Conservation (phyloP, 192 early-diverging fungal genomes). For the Coemansia sp. region DNA sequence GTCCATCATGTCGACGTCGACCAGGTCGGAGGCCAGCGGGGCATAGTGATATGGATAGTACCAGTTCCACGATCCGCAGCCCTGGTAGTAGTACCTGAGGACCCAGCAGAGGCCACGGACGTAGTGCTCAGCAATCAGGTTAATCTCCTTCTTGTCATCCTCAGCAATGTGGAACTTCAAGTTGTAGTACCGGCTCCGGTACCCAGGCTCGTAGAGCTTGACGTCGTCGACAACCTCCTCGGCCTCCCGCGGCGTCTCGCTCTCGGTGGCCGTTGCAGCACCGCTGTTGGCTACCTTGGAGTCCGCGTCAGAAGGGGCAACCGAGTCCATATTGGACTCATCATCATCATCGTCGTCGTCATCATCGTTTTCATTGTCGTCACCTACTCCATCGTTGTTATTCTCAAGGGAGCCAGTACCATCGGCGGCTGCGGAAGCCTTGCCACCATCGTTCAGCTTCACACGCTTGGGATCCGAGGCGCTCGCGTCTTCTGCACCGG, state of each 20-base stretch:
- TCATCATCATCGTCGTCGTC: slow-evolving; percentile 43
- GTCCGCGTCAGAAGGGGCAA: slow-evolving; percentile 7
- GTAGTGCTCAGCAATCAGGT: slow-evolving; percentile 70
- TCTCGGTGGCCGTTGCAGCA: neutral
- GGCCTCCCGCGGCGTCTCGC: neutral
- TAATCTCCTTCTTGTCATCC: slow-evolving; percentile 51
- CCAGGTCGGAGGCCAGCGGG: slow-evolving; percentile 80
- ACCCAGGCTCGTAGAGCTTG: slow-evolving; percentile 74
- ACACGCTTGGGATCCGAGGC: slow-evolving; percentile 45
- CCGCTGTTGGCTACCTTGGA: slow-evolving; percentile 2
- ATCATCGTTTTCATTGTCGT: slow-evolving; percentile 58
- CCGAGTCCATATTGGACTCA: neutral
- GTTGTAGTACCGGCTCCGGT: slow-evolving; percentile 69
- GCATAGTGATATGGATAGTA: slow-evolving; percentile 98
- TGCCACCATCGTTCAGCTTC: neutral
- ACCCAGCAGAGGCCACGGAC: slow-evolving; percentile 97
- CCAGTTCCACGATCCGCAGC: slow-evolving; percentile 95
- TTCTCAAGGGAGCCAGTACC: neutral
- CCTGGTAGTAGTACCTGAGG: slow-evolving; percentile 91
- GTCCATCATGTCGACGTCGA: slow-evolving; percentile 66
- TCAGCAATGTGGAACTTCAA: slow-evolving; percentile 65
- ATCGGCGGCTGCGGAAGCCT: neutral
- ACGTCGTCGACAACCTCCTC: slow-evolving; percentile 46
- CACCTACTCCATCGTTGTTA: slow-evolving; percentile 3
- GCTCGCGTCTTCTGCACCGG: too few species aligned